phyloP scores from a whole-genome alignment of 2,329 filamentous ascomycete genomes.

The Cercospora sp. region DNA sequence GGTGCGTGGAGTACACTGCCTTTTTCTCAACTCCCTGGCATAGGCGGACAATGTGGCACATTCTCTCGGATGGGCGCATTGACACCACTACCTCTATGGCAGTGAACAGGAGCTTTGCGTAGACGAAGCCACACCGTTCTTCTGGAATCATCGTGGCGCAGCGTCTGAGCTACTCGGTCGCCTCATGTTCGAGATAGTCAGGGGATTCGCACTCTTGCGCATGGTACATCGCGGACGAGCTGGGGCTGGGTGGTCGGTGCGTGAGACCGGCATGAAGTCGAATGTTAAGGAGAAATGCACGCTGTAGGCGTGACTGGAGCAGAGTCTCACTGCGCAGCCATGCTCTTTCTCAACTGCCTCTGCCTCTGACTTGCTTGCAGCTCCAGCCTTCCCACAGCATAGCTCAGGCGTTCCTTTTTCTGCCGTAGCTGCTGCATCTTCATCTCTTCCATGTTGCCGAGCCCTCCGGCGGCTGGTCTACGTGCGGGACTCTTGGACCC shows the following conservation, averaged over 20 bases:
- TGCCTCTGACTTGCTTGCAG: constrained; percentile 78
- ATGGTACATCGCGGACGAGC: neutral
- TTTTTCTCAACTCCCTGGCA: neutral
- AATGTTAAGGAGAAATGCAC: neutral
- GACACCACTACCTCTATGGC: no score
- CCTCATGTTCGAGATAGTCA: neutral
- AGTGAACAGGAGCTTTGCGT: no score
- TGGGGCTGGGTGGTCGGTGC: neutral
- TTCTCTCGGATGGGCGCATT: neutral
- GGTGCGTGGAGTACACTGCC: neutral
- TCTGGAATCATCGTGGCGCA: neutral
- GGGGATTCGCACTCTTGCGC: no score
- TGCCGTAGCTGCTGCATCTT: constrained; percentile 69
- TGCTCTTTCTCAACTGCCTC: constrained; percentile 70
- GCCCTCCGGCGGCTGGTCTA: constrained; percentile 30
- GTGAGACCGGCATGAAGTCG: no score
- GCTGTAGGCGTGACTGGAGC: neutral
- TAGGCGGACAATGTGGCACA: neutral
- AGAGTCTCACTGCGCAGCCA: constrained; percentile 52
- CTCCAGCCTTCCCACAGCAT: constrained; percentile 82
- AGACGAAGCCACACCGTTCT: neutral
- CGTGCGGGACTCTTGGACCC: constrained; percentile 33
- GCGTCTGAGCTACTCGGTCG: neutral
- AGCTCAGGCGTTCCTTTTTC: constrained; percentile 81
- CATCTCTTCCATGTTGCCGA: constrained; percentile 52